These are phyloP conservation scores for Inonotus obliquus DNA, from an alignment of 1,284 basidiomycete species.

Conservation along the genomic window DNA sequence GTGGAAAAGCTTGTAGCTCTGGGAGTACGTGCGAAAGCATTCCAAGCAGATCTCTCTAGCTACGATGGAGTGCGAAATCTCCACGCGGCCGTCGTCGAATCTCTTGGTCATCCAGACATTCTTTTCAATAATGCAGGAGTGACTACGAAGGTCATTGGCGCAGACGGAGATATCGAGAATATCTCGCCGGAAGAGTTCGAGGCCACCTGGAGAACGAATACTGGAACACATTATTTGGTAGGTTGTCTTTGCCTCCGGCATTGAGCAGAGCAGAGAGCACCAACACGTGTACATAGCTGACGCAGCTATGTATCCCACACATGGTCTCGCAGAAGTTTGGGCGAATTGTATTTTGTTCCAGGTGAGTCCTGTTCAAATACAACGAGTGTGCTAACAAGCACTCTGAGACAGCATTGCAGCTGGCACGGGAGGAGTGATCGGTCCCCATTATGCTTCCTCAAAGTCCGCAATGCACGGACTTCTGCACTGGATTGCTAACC, in stretches of 20 bases:
- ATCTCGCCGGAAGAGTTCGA: slow-evolving; percentile 44
- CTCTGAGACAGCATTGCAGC: slow-evolving; percentile 30
- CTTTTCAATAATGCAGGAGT: slow-evolving; percentile 49
- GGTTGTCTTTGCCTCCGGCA: slow-evolving; percentile 9
- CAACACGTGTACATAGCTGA: slow-evolving; percentile 32
- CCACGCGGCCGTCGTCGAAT: slow-evolving; percentile 38
- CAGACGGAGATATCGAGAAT: slow-evolving; percentile 41
- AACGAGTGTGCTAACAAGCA: not conserved
- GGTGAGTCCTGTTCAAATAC: slow-evolving; percentile 26
- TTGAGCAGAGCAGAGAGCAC: not conserved
- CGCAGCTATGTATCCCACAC: slow-evolving; percentile 45
- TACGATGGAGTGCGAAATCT: slow-evolving; percentile 42
- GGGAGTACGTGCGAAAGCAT: slow-evolving; percentile 36
- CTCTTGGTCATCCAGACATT: slow-evolving; percentile 44
- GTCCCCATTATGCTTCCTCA: slow-evolving; percentile 53
- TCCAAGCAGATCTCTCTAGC: slow-evolving; percentile 43
- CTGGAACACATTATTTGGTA: slow-evolving; percentile 42
- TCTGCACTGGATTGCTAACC: slow-evolving; percentile 48
- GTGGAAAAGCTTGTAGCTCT: slow-evolving; percentile 33
- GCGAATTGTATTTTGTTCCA: slow-evolving; percentile 46
- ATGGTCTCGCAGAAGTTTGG: slow-evolving; percentile 48
- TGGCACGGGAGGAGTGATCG: slow-evolving; percentile 48
- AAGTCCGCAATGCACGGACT: slow-evolving; percentile 52
- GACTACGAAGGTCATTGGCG: slow-evolving; percentile 39
- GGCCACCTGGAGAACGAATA: slow-evolving; percentile 43